Evolutionary conservation across 495 filamentous ascomycete species (phyloP).

Genomic region (Lophiostoma macrostomum): DNA sequence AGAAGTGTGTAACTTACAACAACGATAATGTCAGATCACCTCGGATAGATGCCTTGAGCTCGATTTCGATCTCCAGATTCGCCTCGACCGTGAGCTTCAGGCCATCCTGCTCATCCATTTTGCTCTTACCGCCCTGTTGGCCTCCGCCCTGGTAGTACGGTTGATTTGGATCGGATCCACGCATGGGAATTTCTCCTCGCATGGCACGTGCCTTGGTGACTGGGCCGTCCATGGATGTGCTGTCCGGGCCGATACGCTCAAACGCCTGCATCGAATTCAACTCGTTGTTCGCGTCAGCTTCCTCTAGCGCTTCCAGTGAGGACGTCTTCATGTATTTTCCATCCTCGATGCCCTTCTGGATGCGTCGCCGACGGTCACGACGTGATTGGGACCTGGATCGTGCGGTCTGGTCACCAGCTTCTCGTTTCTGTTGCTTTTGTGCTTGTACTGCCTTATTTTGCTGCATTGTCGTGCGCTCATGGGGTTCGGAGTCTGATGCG

Average conservation of each 20-base stretch:
- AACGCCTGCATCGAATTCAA: constrained; percentile 48
- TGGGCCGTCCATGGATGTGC: constrained; percentile 49
- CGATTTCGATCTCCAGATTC: constrained; percentile 48
- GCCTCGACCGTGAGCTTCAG: constrained; percentile 45
- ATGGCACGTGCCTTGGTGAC: constrained; percentile 47
- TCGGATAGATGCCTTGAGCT: constrained; percentile 46
- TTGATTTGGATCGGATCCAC: constrained; percentile 44
- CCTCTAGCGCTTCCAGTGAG: constrained; percentile 44
- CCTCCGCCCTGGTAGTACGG: constrained; percentile 34
- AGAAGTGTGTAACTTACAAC: constrained; percentile 38
- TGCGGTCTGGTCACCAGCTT: constrained; percentile 36
- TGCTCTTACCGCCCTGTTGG: constrained; percentile 30
- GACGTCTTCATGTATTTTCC: constrained; percentile 46
- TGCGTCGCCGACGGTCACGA: constrained; percentile 41
- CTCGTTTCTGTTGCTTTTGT: constrained; percentile 35
- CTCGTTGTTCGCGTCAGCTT: constrained; percentile 44
- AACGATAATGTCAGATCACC: constrained; percentile 45
- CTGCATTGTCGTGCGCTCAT: constrained; percentile 40
- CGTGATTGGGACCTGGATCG: constrained; percentile 41
- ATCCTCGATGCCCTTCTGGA: constrained; percentile 36
- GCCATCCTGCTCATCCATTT: constrained; percentile 40
- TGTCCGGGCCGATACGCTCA: constrained; percentile 48
- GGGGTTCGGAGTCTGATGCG: constrained; percentile 31
- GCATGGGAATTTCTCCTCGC: constrained; percentile 48
- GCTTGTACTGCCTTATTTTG: constrained; percentile 38